These are phyloP conservation scores for Onygenales sp. DNA, from an alignment of 2,329 filamentous ascomycete genomes.

Conservation along the genomic window DNA sequence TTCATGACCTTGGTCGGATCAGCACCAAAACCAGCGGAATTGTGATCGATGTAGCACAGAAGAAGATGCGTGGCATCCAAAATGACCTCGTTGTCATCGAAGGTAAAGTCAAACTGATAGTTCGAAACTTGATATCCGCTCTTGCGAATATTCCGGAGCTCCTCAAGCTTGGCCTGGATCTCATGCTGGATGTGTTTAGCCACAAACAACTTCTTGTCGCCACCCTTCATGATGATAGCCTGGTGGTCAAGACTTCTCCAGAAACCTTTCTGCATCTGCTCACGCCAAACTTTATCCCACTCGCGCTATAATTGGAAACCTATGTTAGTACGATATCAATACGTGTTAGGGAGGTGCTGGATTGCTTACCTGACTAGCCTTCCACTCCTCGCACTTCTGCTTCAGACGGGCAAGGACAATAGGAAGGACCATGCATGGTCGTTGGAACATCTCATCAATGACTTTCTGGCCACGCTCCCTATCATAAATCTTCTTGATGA, in stretches of 20 bases:
- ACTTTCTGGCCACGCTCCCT: constrained; percentile 73
- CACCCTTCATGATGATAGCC: constrained; percentile 77
- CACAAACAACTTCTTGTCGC: constrained; percentile 84
- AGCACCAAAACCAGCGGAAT: constrained; percentile 39
- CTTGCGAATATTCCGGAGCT: constrained; percentile 65
- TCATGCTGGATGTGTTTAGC: constrained; percentile 83
- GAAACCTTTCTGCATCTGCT: constrained; percentile 89
- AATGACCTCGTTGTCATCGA: constrained; percentile 61
- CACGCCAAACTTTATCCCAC: constrained; percentile 98
- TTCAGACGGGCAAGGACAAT: constrained; percentile 83
- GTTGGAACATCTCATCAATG: constrained; percentile 73
- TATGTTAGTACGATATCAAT: constrained; percentile 6
- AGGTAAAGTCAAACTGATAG: constrained; percentile 67
- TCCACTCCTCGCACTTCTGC: constrained; percentile 96
- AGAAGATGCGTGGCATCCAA: constrained; percentile 41
- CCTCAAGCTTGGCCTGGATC: constrained; percentile 86
- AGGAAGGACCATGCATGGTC: constrained; percentile 79
- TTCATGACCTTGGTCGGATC: constrained; percentile 66
- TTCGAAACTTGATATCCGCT: constrained; percentile 51
- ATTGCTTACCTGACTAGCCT: constrained; percentile 60
- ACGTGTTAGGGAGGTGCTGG: background rate
- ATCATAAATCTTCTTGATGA: constrained; percentile 96
- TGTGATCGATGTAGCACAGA: constrained; percentile 38
- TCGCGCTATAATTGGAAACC: constrained; percentile 52
- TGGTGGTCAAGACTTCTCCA: constrained; percentile 96